These are phyloP conservation scores for Cladosporium sp. DNA, from an alignment of 2,329 filamentous ascomycete species.

Conservation along the genomic window DNA sequence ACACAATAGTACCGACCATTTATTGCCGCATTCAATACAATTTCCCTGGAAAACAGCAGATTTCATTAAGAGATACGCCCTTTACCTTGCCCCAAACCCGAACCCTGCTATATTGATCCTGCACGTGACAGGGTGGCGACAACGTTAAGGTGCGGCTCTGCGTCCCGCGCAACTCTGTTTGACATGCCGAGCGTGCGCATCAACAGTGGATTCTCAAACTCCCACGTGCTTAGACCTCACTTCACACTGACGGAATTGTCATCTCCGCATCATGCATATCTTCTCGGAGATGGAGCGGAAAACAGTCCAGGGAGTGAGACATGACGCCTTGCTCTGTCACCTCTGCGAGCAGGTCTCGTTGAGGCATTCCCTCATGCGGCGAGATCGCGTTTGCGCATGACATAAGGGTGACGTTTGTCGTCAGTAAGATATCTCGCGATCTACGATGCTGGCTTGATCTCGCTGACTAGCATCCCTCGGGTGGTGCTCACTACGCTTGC, in stretches of 20 bases:
- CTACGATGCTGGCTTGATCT: background rate
- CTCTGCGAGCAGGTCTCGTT: constrained; percentile 1
- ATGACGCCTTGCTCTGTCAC: background rate
- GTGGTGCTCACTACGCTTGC: background rate
- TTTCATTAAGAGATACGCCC: no score
- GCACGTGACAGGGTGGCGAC: background rate
- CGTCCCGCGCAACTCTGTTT: background rate
- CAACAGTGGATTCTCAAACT: background rate
- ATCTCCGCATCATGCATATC: background rate
- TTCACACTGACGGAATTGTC: background rate
- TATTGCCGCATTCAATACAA: no score
- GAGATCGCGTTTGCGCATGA: background rate
- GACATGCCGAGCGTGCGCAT: no score
- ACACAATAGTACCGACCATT: no score
- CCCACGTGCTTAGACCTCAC: background rate
- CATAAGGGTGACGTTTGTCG: constrained; percentile 2
- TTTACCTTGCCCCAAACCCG: background rate
- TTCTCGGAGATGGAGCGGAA: background rate
- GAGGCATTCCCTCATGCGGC: background rate
- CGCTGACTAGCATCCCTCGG: background rate
- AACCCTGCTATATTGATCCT: background rate
- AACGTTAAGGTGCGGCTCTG: background rate
- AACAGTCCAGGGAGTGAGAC: background rate
- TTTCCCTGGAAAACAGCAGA: no score
- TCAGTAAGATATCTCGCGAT: constrained; percentile 1